Evolutionary conservation across 495 filamentous ascomycete genomes (phyloP).

Genomic region (Filosporella fistucella): DNA sequence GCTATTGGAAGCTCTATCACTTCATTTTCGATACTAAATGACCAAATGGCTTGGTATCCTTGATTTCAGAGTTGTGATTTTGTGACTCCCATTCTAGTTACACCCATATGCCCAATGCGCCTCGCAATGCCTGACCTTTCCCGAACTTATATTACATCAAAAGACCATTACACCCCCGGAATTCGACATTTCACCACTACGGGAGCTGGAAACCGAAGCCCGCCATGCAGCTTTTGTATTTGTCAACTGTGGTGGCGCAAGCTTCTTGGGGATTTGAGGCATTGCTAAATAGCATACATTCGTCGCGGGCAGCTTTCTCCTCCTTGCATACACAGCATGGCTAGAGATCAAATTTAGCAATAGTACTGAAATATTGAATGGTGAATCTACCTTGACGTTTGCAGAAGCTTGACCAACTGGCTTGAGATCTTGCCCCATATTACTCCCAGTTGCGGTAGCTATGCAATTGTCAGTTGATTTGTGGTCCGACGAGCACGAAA

Average conservation of each 20-base stretch:
- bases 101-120: slow-evolving; percentile 11
- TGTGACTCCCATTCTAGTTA: slow-evolving; percentile 5
- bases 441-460: slow-evolving; percentile 20
- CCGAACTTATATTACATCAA: not conserved
- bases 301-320: slow-evolving; percentile 87
- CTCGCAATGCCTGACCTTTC: slow-evolving; percentile 19
- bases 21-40: not conserved
- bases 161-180: not conserved
- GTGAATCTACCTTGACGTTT: slow-evolving; percentile 18
- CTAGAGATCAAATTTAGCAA: slow-evolving; percentile 38
- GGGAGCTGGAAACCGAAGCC: slow-evolving; percentile 82
- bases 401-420: slow-evolving; percentile 10
- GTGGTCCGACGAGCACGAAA: not conserved
- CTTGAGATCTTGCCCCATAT: slow-evolving; percentile 18
- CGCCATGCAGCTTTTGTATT: slow-evolving; percentile 89
- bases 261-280: slow-evolving; percentile 70
- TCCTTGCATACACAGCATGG: slow-evolving; percentile 97
- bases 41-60: not conserved
- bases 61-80: slow-evolving; percentile 17
- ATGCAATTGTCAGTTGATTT: slow-evolving; percentile 7
- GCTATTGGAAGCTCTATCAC: not conserved
- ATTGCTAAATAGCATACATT: slow-evolving; percentile 97
- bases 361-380: not conserved
- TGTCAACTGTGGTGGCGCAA: slow-evolving; percentile 74
- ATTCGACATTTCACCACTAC: not conserved